A percentile compares a stretch with the other conserved stretches of the same genome.
Evolutionary conservation across 805 yeast genomes (phyloP).

Genomic region (Myxozyma geophila): DNA sequence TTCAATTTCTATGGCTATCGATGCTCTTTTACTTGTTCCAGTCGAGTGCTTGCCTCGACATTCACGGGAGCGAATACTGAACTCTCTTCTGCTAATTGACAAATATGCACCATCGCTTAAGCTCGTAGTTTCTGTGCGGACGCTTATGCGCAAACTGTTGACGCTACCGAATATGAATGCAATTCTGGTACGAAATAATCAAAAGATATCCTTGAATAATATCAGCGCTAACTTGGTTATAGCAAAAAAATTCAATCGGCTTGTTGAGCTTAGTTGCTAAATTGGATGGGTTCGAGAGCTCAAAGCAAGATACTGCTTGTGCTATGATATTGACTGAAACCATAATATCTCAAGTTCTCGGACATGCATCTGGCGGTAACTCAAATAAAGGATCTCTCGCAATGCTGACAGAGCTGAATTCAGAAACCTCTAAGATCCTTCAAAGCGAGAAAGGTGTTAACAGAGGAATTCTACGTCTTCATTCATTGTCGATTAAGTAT

Average conservation of each 20-base stretch:
- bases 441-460: background rate
- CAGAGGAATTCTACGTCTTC: background rate
- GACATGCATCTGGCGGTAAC: slow-evolving; percentile 12
- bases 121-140: background rate
- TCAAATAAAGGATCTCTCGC: background rate
- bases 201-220: slow-evolving; percentile 42
- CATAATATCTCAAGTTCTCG: slow-evolving; percentile 10
- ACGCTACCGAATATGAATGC: slow-evolving; percentile 27
- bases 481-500: background rate
- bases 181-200: slow-evolving; percentile 11
- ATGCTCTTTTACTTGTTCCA: slow-evolving; percentile 13
- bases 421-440: background rate
- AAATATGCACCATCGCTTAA: background rate
- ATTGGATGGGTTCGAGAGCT: background rate
- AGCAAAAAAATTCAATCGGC: slow-evolving; percentile 17
- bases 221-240: slow-evolving; percentile 49
- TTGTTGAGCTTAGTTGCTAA: slow-evolving; percentile 4
- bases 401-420: slow-evolving; percentile 2
- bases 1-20: background rate
- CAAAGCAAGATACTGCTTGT: background rate
- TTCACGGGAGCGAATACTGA: slow-evolving; percentile 23
- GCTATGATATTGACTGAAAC: slow-evolving; percentile 9
- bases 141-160: slow-evolving; percentile 13
- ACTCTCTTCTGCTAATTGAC: slow-evolving; percentile 20
- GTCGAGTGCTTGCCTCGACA: slow-evolving; percentile 13